Base-by-base conservation (phyloP, 768 basidiomycete species). In the Sporobolomyces roseus region DNA sequence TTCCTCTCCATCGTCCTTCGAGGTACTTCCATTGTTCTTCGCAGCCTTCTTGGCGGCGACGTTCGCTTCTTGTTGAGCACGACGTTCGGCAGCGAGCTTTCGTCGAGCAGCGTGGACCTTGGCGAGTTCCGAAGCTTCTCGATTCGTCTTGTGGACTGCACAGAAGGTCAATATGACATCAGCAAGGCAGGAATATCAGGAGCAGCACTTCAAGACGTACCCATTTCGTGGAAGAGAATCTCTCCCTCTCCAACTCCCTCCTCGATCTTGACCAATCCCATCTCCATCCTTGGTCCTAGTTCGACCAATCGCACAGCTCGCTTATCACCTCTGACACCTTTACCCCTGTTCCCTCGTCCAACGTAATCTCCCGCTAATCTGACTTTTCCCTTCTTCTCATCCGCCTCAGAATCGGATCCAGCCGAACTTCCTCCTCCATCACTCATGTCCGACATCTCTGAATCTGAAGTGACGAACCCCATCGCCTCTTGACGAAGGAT, bases 281-380 rank as follows among this genome's bases (percentile, higher is more conserved):
- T 80, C 79, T 99, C 96, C 86, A 99, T 88, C 76, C 96, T 83
- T 46, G 96, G 96, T 2, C 96, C 96, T 50, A 97, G 85, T 80
- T 99, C 96, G 61, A 94, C 89, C 60, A 99, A 81, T 73, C 87
- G 83, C 16, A 99, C 91, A 8, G 96, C 94, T 73, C 91, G 85
- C 80, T 88, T 86, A 77, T 89, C 88, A 0, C 92, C 94, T 78
- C 87, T 90, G 27, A 63, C 54, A 21, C 64, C 51, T 45, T 48
- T 66, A 4, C 69, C 66, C 78, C 86, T 88, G 78, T 97, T 99
- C 73, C 93, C 93, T 76, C 93, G 80, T 30, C 94, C 94, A 50
- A 96, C 89, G 77, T 98, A 98, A 78, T 98, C 91, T 67, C 87
- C 89, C 33, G 92, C 91, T 54, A 99, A 81, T 68, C 87, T 85